These are phyloP conservation scores for Ceratobasidium sp. DNA, from an alignment of 1,284 basidiomycete genomes.

Conservation along the genomic window DNA sequence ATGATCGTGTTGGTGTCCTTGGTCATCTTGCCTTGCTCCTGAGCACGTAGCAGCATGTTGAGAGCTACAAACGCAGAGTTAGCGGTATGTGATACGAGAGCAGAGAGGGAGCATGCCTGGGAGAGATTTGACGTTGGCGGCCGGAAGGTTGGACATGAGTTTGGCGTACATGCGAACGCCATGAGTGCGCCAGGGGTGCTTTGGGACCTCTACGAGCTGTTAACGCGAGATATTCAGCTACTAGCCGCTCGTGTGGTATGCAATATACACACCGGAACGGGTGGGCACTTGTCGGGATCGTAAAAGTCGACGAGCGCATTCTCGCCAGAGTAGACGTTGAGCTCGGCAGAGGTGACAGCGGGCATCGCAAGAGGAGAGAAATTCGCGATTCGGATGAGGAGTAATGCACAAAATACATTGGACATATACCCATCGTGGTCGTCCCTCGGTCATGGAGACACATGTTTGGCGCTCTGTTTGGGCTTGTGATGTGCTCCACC, in stretches of 20 bases:
- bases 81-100: background rate
- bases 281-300: constrained; percentile 41
- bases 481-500: background rate
- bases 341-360: constrained; percentile 1
- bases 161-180: constrained; percentile 40
- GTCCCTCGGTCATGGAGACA: too few species aligned
- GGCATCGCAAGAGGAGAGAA: background rate
- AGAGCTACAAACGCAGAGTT: background rate
- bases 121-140: constrained; percentile 42
- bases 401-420: background rate
- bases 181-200: constrained; percentile 30
- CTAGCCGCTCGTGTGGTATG: background rate
- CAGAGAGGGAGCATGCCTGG: constrained; percentile 7
- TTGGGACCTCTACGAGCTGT: constrained; percentile 38
- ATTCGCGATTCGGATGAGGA: background rate
- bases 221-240: background rate
- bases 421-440: constrained; percentile 16
- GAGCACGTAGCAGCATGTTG: constrained; percentile 42
- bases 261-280: constrained; percentile 30
- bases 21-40: constrained; percentile 23
- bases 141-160: constrained; percentile 35
- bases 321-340: constrained; percentile 43
- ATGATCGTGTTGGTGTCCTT: constrained; percentile 32
- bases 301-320: constrained; percentile 43
- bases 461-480: background rate